Conservation (phyloP, 2,329 filamentous ascomycete genomes). For the Exophiala sideris region DNA sequence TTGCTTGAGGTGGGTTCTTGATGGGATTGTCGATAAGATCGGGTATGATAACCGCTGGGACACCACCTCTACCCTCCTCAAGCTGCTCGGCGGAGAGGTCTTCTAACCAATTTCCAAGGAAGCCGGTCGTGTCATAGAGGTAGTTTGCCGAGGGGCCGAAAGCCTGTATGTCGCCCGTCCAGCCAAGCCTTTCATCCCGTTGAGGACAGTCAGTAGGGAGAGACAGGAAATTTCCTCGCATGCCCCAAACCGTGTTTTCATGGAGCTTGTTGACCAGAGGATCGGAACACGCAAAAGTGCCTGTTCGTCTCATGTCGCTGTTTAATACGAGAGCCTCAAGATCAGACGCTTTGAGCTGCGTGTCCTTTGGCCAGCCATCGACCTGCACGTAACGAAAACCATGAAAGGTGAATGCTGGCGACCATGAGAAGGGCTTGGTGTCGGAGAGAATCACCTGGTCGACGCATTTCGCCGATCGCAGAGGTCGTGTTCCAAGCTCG, state of each 20-base stretch:
- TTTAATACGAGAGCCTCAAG: slow-evolving; percentile 46
- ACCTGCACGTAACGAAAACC: slow-evolving; percentile 53
- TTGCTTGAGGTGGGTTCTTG: slow-evolving; percentile 29
- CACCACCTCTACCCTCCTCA: slow-evolving; percentile 20
- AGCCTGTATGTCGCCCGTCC: slow-evolving; percentile 52
- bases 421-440: slow-evolving; percentile 33
- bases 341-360: slow-evolving; percentile 13
- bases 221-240: slow-evolving; percentile 58
- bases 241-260: slow-evolving; percentile 54
- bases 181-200: slow-evolving; percentile 53
- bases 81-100: slow-evolving; percentile 44
- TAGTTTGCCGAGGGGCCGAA: slow-evolving; percentile 53
- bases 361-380: slow-evolving; percentile 40
- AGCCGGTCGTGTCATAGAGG: slow-evolving; percentile 52
- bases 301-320: slow-evolving; percentile 51
- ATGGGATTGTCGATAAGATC: slow-evolving; percentile 21
- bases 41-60: slow-evolving; percentile 35
- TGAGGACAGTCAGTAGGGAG: slow-evolving; percentile 59
- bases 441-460: slow-evolving; percentile 41
- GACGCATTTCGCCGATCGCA: slow-evolving; percentile 43
- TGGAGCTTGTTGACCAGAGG: slow-evolving; percentile 53
- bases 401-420: slow-evolving; percentile 53
- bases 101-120: slow-evolving; percentile 50
- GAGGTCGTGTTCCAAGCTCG: slow-evolving; percentile 42
- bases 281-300: slow-evolving; percentile 54